Evolutionary conservation across 1,284 basidiomycete genomes (phyloP), one percentile per base, ranked within the genome.

Genomic region (Meira miltonrushii): DNA sequence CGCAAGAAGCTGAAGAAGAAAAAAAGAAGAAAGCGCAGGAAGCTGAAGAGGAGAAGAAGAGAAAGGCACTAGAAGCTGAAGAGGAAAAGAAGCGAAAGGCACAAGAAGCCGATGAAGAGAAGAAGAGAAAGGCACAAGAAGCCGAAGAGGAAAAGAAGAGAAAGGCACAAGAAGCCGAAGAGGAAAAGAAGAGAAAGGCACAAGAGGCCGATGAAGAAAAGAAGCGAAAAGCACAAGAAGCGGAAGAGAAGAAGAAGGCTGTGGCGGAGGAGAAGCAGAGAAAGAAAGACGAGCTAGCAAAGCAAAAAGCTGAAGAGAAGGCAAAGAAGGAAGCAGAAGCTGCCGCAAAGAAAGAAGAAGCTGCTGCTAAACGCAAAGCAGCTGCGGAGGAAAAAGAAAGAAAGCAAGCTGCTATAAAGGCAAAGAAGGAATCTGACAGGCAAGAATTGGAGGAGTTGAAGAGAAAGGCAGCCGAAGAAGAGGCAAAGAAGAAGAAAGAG

Each of bases 381-480:
- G n/a, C 12, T n/a, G 40, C 12, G n/a, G 40, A 41, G 40, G 40
- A 12, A 12, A 41, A 41, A 12, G n/a, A n/a, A 41, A 41, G n/a
- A n/a, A 41, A 41, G 13, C 12, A 41, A n/a, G 40, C 12, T n/a
- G 40, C 40, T 41, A n/a, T 13, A 41, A 41, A 41, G 40, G 40
- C 12, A n/a, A n/a, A 41, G n/a, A 41, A 41, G 40, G 40, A 41
- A 13, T 12, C 40, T 12, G 13, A 41, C 12, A n/a, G 13, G 40
- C 12, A 41, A 41, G n/a, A 41, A n/a, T 12, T 13, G n/a, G 40
- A 41, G 40, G 40, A 41, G 40, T 13, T 13, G 40, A 41, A 41
- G 40, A 41, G 40, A 41, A 41, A 41, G 40, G 40, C 40, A 41
- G 40, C 12, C 12, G 40, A 41, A n/a, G n/a, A 41, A n/a, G 40